phyloP scores from a whole-genome alignment of 768 basidiomycete genomes.

The Trametes cubensis region DNA sequence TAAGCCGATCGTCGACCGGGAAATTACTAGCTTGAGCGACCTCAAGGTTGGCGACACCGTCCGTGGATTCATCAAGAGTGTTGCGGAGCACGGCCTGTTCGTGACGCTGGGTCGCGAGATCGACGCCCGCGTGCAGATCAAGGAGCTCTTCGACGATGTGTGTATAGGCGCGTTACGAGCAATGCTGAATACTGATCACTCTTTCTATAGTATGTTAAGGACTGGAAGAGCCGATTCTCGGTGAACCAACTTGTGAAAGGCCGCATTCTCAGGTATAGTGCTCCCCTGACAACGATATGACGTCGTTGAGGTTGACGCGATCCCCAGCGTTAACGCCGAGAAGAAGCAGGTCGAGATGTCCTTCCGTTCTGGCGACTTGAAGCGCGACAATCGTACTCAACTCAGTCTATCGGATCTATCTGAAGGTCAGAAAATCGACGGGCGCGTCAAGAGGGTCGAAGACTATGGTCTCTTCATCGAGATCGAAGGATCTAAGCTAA shows the following conservation, averaged over 20 bases:
- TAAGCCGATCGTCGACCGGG: conserved; percentile 61
- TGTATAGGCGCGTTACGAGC: conserved; percentile 19
- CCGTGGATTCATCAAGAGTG: conserved; percentile 87
- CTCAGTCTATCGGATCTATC: conserved; percentile 59
- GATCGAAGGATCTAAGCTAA: conserved; percentile 81
- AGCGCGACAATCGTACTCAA: conserved; percentile 39
- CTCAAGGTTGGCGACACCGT: conserved; percentile 74
- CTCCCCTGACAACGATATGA: neutral
- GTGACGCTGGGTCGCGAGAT: conserved; percentile 82
- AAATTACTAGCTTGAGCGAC: conserved; percentile 62
- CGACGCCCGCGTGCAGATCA: conserved; percentile 91
- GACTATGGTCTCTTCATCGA: conserved; percentile 92
- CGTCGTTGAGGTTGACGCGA: neutral
- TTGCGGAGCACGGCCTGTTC: conserved; percentile 87
- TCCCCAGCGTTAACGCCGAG: conserved; percentile 66
- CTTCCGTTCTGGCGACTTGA: conserved; percentile 68
- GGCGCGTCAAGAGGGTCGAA: conserved; percentile 79
- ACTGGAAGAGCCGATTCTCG: conserved; percentile 86
- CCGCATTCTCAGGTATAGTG: conserved; percentile 67
- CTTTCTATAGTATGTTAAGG: conserved; percentile 80
- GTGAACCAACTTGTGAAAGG: conserved; percentile 86
- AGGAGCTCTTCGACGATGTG: conserved; percentile 88
- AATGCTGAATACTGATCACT: neutral
- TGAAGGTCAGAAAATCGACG: conserved; percentile 81
- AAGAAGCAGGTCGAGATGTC: conserved; percentile 90